A percentile compares a stretch with the other conserved stretches of the same genome.
Conservation (phyloP, 306 rosid species). For the Lablab purpureus region DNA sequence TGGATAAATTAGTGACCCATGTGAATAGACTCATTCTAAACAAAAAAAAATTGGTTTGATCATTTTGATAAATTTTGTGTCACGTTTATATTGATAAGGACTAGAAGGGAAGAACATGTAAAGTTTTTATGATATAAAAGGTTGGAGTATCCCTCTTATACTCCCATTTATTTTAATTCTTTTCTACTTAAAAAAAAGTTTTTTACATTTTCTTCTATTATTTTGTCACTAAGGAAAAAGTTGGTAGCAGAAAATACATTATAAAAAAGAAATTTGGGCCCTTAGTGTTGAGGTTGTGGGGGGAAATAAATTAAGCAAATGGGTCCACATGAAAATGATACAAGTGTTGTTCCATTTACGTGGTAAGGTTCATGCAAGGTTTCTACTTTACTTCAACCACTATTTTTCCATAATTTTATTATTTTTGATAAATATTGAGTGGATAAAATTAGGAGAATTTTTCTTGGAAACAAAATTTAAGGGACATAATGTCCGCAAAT, state of each 20-base stretch:
- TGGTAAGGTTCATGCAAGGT: conserved; percentile 61
- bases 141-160: too few relatives aligned
- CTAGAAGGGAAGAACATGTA: too few relatives aligned
- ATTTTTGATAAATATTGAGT: background rate
- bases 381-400: background rate
- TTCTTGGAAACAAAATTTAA: background rate
- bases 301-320: background rate
- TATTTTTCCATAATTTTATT: conserved; percentile 10
- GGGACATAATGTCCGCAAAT: too few relatives aligned
- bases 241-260: background rate
- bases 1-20: too few relatives aligned
- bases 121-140: too few relatives aligned
- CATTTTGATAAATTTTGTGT: too few relatives aligned
- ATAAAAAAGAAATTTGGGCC: conserved; percentile 17
- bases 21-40: too few relatives aligned
- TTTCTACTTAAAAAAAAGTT: too few relatives aligned
- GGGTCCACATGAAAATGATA: conserved; percentile 49
- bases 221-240: background rate
- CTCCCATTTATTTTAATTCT: too few relatives aligned
- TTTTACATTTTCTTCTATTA: background rate
- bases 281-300: background rate
- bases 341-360: conserved; percentile 46
- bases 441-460: background rate
- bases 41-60: too few relatives aligned
- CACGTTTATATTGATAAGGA: too few relatives aligned